Evolutionary conservation across 106 monocot genomes (phyloP), one percentile per base, ranked within the genome.

Genomic region (Platanthera guangdongensis): DNA sequence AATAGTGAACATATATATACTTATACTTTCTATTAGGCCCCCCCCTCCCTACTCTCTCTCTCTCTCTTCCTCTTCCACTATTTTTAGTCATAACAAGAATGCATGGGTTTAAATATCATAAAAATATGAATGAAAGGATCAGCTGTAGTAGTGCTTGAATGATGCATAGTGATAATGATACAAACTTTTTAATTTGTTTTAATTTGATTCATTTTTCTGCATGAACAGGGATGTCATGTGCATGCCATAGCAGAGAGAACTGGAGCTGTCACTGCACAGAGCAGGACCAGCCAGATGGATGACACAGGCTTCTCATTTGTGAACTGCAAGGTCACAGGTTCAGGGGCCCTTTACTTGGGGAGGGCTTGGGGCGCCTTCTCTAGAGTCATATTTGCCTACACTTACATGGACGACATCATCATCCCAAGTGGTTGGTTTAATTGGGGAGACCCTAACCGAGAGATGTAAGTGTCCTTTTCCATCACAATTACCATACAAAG

Each of bases 271-370:
- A 97, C 96, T 28, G 96, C 96, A 8, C 96, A 97, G 84, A 89
- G 82, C 70, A 81, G 96, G 74, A 89, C 84, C 93, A 93, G 89
- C 82, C 15, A 93, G 48, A 59, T 93, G 72, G 93, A 97, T 45
- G 89, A 93, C 83, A 97, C 93, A 3, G 96, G 96, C 13, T 97
- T 97, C 89, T 91, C 93, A 1, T 97, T 97, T 63, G 91, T 97
- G 65, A 87, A 85, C 80, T 97, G 96, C 78, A 93, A 80, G 79
- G 93, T 97, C 47, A 93, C 96, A 0, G 96, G 96, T 1, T 97
- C 96, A 3, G 96, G 96, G 0, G 87, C 87, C 5, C 83, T 93
- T 30, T 97, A 91, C 71, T 63, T 97, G 81, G 93, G 96, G 0
- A 79, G 96, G 32, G 93, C 96, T 0, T 97, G 96, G 96, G 93